Evolutionary conservation across 176 grass and related monocot genomes (phyloP).

Genomic region (Oryza glaberrima): DNA sequence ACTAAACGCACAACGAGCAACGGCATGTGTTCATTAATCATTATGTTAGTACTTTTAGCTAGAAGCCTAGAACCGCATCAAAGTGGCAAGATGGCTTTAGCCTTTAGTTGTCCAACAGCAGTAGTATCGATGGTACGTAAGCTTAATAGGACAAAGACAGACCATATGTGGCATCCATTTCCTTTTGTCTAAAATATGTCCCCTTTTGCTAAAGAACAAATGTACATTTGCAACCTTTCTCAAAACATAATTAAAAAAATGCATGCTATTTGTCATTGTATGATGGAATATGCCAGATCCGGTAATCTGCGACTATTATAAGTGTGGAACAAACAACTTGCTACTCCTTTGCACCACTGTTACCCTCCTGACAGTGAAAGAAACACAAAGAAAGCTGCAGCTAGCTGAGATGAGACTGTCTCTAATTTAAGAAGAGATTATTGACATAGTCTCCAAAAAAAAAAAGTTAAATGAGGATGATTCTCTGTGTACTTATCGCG

Average conservation of each 20-base stretch:
- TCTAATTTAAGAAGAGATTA: not conserved
- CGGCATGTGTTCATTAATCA: too few relatives aligned
- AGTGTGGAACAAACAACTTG: conserved; percentile 21
- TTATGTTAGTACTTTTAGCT: too few relatives aligned
- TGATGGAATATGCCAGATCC: not conserved
- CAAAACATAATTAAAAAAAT: not conserved
- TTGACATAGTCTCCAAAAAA: not conserved
- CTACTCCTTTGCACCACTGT: not conserved
- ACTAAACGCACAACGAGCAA: too few relatives aligned
- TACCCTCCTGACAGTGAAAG: not conserved
- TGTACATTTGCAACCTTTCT: not conserved
- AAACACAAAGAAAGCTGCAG: not conserved
- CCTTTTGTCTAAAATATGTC: not conserved
- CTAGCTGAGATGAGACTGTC: not conserved
- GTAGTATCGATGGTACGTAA: too few relatives aligned
- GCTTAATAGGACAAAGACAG: not conserved
- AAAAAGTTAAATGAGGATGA: not conserved
- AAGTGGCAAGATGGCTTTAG: too few relatives aligned
- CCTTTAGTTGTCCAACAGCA: too few relatives aligned
- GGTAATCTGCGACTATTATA: not conserved
- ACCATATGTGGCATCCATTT: not conserved
- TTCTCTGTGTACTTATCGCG: conserved; percentile 2
- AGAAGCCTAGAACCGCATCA: too few relatives aligned
- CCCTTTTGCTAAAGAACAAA: conserved; percentile 2
- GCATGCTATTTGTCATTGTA: not conserved